Evolutionary conservation across 345 rosid species (phyloP), one percentile per base, ranked within the genome.

Genomic region (Physaria fendleri): DNA sequence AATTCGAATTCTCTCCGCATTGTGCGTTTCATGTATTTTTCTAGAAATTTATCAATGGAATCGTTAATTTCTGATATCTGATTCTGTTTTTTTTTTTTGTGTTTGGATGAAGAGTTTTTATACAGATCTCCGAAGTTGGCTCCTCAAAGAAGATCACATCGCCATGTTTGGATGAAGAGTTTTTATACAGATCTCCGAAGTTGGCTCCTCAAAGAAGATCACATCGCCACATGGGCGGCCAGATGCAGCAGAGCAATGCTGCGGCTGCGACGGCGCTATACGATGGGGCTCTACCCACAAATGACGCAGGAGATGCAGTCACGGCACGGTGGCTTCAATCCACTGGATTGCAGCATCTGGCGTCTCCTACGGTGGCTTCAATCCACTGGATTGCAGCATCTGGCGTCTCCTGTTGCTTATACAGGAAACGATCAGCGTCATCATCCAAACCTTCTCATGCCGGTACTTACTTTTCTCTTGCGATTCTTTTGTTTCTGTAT

Each of bases 161-260:
- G 99, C 95, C 99, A 69, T 21, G 17, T 61, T 46, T 54, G 73
- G 68, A 51, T 61, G 81, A 71, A 82, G 84, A 64, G 76, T 77
- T 65, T 81, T 48, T 68, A 20, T 74, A 67, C 75, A 77, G 85
- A 93, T 90, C 84, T 77, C 76, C 75, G 73, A 84, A 94, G 78
- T 94, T 94, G 97, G 99, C 97, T 80, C 97, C 99, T 30, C 99
- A 87, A 79, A 93, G 85, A 80, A 90, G 99, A 73, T 90, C 96
- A 55, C 99, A 93, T 90, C 99, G 99, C 95, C 99, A 69, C 97
- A 75, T 77, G 81, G 95, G 96, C 59, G 97, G 99, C 90, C 97
- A 89, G 81, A 79, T 90, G 99, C 97, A 85, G 95, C 99, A 90
- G 80, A 79, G 54, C 74, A 85, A 80, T 75, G 86, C 87, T 71